These are phyloP conservation scores for Colletotrichum tropicale DNA, from an alignment of 2,329 filamentous ascomycete genomes.

Conservation along the genomic window DNA sequence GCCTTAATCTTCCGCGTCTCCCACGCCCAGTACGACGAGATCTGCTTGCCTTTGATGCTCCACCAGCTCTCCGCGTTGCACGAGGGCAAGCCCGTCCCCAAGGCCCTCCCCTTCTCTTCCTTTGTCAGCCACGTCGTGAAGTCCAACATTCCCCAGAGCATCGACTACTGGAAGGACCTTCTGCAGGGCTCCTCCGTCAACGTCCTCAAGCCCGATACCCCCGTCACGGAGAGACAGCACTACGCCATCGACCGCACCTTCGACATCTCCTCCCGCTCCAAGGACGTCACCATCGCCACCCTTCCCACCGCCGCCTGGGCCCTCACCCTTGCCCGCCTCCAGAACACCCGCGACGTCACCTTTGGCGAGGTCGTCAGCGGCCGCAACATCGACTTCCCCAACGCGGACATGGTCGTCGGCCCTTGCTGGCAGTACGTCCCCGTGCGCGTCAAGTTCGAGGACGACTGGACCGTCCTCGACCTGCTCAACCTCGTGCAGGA, in stretches of 20 bases:
- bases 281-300: constrained; percentile 66
- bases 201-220: constrained; percentile 40
- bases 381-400: constrained; percentile 61
- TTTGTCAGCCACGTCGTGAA: constrained; percentile 48
- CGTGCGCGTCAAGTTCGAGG: constrained; percentile 60
- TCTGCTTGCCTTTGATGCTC: constrained; percentile 67
- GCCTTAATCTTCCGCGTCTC: constrained; percentile 66
- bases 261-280: constrained; percentile 50
- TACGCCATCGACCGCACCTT: constrained; percentile 46
- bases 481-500: constrained; percentile 58
- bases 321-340: constrained; percentile 61
- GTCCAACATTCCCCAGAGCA: constrained; percentile 49
- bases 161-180: constrained; percentile 65
- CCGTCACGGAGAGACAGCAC: constrained; percentile 39
- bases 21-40: constrained; percentile 73
- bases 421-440: constrained; percentile 73
- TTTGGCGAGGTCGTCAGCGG: constrained; percentile 72
- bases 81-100: constrained; percentile 30
- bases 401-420: constrained; percentile 62
- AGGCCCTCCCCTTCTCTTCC: constrained; percentile 47
- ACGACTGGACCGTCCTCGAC: constrained; percentile 54
- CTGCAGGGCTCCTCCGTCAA: constrained; percentile 58
- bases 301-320: constrained; percentile 73
- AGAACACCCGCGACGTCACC: constrained; percentile 58
- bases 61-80: constrained; percentile 63